phyloP scores from a whole-genome alignment of 2,329 filamentous ascomycete genomes.

The Botrytis squamosa region DNA sequence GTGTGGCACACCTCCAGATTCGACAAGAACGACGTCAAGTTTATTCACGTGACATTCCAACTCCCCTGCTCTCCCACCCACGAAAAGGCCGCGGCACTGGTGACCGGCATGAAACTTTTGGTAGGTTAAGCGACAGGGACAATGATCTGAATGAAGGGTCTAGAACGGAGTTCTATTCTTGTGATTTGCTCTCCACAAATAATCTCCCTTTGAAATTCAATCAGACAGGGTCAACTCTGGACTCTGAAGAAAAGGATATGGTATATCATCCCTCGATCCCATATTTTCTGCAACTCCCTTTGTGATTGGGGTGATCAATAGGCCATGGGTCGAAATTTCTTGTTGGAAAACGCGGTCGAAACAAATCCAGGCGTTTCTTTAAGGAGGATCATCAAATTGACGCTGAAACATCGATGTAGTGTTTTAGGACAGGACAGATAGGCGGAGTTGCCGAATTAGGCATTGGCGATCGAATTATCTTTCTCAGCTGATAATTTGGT shows the following conservation, averaged over 20 bases:
- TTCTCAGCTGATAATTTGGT: background rate
- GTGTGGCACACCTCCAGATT: background rate
- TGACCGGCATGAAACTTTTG: background rate
- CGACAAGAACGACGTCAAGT: background rate
- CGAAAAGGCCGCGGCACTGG: background rate
- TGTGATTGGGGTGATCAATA: background rate
- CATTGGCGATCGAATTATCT: background rate
- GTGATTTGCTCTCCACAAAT: slow-evolving; percentile 2
- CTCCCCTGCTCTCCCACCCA: background rate
- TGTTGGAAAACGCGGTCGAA: background rate
- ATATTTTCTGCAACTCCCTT: background rate
- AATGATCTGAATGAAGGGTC: background rate
- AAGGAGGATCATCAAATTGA: background rate
- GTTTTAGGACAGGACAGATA: slow-evolving; percentile 4
- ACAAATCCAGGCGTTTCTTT: slow-evolving; percentile 1
- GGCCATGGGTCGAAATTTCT: background rate
- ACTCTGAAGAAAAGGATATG: background rate
- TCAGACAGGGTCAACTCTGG: background rate
- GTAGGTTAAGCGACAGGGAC: background rate
- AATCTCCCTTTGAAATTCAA: background rate
- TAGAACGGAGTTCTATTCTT: slow-evolving; percentile 1
- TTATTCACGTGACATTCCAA: background rate
- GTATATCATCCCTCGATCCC: background rate
- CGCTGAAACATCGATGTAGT: slow-evolving; percentile 4
- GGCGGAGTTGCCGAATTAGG: background rate